Evolutionary conservation across 192 early-diverging fungal genomes (phyloP), one percentile per base, ranked within the genome.

Genomic region (Spizellomyces sp.): DNA sequence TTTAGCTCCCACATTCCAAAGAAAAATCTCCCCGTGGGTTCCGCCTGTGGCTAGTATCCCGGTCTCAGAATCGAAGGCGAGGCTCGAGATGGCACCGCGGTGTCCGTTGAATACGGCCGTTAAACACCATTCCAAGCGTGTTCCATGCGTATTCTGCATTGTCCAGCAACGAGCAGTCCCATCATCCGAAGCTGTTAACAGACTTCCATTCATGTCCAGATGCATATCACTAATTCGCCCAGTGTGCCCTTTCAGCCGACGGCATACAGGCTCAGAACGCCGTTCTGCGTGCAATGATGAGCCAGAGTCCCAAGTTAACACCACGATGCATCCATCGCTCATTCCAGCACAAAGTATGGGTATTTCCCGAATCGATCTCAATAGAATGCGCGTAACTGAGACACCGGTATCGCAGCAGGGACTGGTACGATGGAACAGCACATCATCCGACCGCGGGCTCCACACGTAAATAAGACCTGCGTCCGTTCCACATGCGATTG

Each of bases 151-250:
- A 36, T 45, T 54, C 10, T 22, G 19, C 48, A 61, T 43, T 5
- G 27, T 19, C 71, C 61, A 56, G 47, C 58, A 58, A 45, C 62
- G 47, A 45, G 61, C 17, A 0, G 57, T 58, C 17, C 45, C 46
- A 66, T 77, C 75, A 14, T 72, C 56, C 45, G 69, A 66, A 5
- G 60, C 57, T 3, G 46, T 66, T 5, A 61, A 58, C 27, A 77
- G 17, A 9, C 27, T 43, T 14, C 48, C 74, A 52, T 44, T 5
- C 58, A 22, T 9, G 55, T 63, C 45, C 44, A 76, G 5, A 9
- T 45, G 41, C 4, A 76, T 21, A 0, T 50, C 62, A 36, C 19
- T 61, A 36, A 75, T 69, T 4, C 58, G 47, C 2, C 64, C 54
- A 17, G 19, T 36, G 47, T 64, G 59, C 15, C 48, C 44, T 42